Percentiles rank a stretch among this genome's conserved stretches.
These are phyloP conservation scores for Agrocybe praecox DNA, from an alignment of 768 basidiomycete species.

Conservation along the genomic window DNA sequence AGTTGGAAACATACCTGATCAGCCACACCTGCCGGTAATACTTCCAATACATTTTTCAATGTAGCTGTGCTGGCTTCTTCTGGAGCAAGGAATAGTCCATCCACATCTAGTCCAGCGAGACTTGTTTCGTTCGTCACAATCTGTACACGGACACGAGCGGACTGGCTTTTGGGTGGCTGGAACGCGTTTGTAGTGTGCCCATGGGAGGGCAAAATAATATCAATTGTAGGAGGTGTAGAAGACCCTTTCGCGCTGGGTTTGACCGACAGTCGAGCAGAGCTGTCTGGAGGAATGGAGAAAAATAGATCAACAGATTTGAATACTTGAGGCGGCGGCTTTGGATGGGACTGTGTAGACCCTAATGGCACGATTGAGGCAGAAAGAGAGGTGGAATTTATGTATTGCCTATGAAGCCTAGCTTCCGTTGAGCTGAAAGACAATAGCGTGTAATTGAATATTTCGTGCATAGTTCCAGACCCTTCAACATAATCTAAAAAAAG, in stretches of 20 bases:
- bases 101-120: constrained; percentile 32
- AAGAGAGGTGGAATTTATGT: constrained; percentile 36
- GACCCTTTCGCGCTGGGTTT: constrained; percentile 31
- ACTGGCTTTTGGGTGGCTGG: constrained; percentile 15
- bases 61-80: constrained; percentile 24
- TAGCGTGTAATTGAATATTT: constrained; percentile 48
- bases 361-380: neutral
- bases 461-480: constrained; percentile 37
- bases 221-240: constrained; percentile 34
- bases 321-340: constrained; percentile 23
- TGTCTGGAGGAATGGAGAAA: constrained; percentile 24
- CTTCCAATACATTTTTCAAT: constrained; percentile 27
- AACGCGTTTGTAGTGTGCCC: neutral
- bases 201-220: constrained; percentile 28
- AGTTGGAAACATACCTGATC: constrained; percentile 21
- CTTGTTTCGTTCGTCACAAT: constrained; percentile 42
- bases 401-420: constrained; percentile 38
- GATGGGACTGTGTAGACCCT: neutral
- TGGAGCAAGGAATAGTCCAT: constrained; percentile 32
- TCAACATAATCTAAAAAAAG: constrained; percentile 40
- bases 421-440: constrained; percentile 30
- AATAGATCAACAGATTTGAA: constrained; percentile 33
- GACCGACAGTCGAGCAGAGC: constrained; percentile 30
- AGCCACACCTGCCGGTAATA: constrained; percentile 20
- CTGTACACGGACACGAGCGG: constrained; percentile 19